These are phyloP conservation scores for Erythrophleum fordii DNA, from an alignment of 306 rosid species.

Conservation along the genomic window DNA sequence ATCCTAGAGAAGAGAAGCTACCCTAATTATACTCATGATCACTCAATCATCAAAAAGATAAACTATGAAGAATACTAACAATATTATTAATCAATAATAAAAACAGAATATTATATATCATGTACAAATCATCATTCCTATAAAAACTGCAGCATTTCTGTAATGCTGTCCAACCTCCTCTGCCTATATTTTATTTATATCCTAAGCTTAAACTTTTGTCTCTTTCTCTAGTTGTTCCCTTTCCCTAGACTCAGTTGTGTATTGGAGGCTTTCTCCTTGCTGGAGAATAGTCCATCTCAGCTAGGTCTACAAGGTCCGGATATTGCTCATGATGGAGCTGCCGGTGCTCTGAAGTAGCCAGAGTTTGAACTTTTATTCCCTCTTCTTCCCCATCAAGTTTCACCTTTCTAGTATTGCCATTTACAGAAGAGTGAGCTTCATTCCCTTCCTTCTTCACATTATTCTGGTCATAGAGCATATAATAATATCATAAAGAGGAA, in stretches of 20 bases:
- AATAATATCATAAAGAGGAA: constrained; percentile 12
- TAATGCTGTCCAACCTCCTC: constrained; percentile 53
- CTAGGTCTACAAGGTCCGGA: constrained; percentile 58
- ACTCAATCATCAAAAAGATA: constrained; percentile 38
- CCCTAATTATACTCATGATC: constrained; percentile 33
- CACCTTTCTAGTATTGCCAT: constrained; percentile 37
- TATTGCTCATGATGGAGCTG: constrained; percentile 41
- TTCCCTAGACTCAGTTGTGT: constrained; percentile 59
- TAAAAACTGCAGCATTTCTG: constrained; percentile 82
- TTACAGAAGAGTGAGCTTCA: constrained; percentile 25
- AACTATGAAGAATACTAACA: constrained; percentile 20
- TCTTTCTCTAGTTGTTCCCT: constrained; percentile 16
- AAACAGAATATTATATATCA: constrained; percentile 44
- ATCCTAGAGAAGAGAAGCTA: constrained; percentile 12
- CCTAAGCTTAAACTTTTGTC: constrained; percentile 23
- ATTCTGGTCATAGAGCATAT: constrained; percentile 52
- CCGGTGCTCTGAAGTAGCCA: constrained; percentile 35
- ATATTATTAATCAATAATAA: constrained; percentile 37
- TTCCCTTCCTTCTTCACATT: constrained; percentile 44
- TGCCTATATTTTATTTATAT: constrained; percentile 36
- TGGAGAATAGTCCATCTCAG: constrained; percentile 93
- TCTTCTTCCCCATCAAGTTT: constrained; percentile 34
- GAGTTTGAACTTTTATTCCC: constrained; percentile 38
- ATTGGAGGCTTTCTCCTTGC: constrained; percentile 85
- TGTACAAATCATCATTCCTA: constrained; percentile 58